Conservation (phyloP, 306 rosid genomes). For the Rosa rugosa region DNA sequence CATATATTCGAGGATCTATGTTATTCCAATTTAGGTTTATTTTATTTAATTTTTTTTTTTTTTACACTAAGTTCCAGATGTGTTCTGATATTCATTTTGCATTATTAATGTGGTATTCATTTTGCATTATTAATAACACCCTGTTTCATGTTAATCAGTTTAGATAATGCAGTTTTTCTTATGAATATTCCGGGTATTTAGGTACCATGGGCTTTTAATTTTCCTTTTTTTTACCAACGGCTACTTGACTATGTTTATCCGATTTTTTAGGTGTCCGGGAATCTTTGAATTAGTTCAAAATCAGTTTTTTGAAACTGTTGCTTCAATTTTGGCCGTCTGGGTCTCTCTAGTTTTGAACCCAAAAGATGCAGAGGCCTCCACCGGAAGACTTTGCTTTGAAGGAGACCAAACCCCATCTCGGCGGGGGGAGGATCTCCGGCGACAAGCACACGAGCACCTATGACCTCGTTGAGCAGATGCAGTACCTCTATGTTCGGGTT, state of each 20-base stretch:
- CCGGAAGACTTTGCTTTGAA: slow-evolving; percentile 86
- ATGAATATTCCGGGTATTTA: slow-evolving; percentile 44
- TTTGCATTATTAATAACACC: not conserved
- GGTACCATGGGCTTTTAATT: slow-evolving; percentile 32
- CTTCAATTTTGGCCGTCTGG: slow-evolving; percentile 28
- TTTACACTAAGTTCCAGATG: not conserved
- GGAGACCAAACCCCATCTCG: slow-evolving; percentile 97
- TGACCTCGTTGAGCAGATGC: slow-evolving; percentile 99
- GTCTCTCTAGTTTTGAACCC: slow-evolving; percentile 27
- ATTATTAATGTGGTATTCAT: slow-evolving; percentile 15
- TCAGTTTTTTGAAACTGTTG: slow-evolving; percentile 12
- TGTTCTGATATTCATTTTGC: slow-evolving; percentile 15
- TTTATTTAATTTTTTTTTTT: not conserved
- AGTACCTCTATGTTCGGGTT: slow-evolving; percentile 92
- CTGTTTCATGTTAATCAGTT: slow-evolving; percentile 7
- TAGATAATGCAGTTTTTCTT: slow-evolving; percentile 16
- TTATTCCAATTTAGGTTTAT: not conserved
- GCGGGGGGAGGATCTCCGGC: slow-evolving; percentile 89
- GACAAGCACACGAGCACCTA: slow-evolving; percentile 90
- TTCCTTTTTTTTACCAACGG: slow-evolving; percentile 44
- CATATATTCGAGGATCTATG: slow-evolving; percentile 41
- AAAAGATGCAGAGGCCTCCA: slow-evolving; percentile 89
- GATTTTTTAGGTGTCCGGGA: slow-evolving; percentile 53
- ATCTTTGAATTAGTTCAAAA: slow-evolving; percentile 43
- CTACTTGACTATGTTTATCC: slow-evolving; percentile 50